Evolutionary conservation across 2,329 filamentous ascomycete species (phyloP).

Genomic region (Scorias spongiosa): DNA sequence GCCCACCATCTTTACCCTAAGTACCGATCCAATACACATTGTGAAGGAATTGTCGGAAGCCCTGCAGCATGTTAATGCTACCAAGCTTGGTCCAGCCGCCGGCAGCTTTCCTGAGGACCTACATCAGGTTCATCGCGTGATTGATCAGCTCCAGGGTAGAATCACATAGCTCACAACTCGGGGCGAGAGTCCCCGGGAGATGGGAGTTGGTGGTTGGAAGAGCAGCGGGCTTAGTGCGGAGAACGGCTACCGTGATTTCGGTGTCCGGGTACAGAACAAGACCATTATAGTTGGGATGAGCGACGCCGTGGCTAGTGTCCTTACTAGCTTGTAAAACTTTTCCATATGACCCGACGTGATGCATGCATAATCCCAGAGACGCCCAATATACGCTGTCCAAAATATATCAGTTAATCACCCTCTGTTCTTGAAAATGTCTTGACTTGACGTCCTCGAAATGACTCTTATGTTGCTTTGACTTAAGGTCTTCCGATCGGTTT

Average conservation of each 20-base stretch:
- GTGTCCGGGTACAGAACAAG: conserved; percentile 74
- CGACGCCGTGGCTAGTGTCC: conserved; percentile 54
- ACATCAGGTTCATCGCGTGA: conserved; percentile 55
- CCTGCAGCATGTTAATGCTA: conserved; percentile 58
- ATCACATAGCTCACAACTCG: conserved; percentile 91
- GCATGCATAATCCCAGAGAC: conserved; percentile 10
- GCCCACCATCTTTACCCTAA: conserved; percentile 76
- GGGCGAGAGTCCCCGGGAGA: conserved; percentile 84
- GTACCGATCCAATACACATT: conserved; percentile 68
- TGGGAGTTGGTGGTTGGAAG: conserved; percentile 88
- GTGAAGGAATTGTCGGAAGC: conserved; percentile 58
- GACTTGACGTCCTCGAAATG: no score
- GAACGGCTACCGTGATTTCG: conserved; percentile 65
- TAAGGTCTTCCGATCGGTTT: no score
- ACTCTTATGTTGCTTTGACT: no score
- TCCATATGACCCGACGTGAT: conserved; percentile 9
- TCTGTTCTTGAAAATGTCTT: no score
- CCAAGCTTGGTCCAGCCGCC: conserved; percentile 63
- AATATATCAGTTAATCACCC: no score
- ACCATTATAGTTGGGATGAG: conserved; percentile 76
- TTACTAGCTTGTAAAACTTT: conserved; percentile 47
- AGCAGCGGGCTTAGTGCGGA: conserved; percentile 75
- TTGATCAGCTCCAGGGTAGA: conserved; percentile 59
- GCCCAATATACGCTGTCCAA: conserved; percentile 8
- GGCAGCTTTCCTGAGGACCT: conserved; percentile 70